Evolutionary conservation across 345 rosid genomes (phyloP), one percentile per base, ranked within the genome.

Genomic region (Cardiospermum halicacabum): DNA sequence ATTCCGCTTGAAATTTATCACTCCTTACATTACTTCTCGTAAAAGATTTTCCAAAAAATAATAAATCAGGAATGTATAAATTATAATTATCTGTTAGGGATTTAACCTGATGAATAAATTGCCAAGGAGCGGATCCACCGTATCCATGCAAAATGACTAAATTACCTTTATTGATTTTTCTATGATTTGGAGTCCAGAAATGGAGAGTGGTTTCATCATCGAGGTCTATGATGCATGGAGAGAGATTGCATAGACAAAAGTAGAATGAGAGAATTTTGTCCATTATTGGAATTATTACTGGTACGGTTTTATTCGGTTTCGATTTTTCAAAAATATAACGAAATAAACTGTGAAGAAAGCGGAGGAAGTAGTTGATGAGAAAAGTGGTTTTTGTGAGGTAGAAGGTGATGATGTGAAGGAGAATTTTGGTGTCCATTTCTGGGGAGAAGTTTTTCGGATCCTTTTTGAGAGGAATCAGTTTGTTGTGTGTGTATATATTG

Each of bases 141-240:
- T 81, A 87, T 30, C 96, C 94, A 26, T 91, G 97, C 24, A 89
- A 58, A 69, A 89, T 66, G 57, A 89, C 84, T 43, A 89, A 80
- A n/a, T 74, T 64, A 0, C 80, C 87, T 13, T 60, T 71, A 3
- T 69, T 27, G 60, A 69, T 65, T 18, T 60, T 71, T 0, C 90
- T 72, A 77, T 80, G 87, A 7, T 66, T 68, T 61, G 96, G 56
- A 57, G 73, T 66, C 90, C 92, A 89, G 66, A 87, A 78, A 67
- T 84, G 86, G 0, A 86, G 37, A 32, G 93, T 86, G 78, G 89
- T 85, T 24, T 79, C 67, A 50, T 77, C 80, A 55, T 85, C 88
- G 25, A 85, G 31, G 71, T 91, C 89, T 24, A 88, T 53, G 36
- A 85, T 72, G 49, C 78, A 64, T 2, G 96, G 82, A 1, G 81